Conservation (phyloP, 2,329 filamentous ascomycete genomes). For the Alternaria solani region DNA sequence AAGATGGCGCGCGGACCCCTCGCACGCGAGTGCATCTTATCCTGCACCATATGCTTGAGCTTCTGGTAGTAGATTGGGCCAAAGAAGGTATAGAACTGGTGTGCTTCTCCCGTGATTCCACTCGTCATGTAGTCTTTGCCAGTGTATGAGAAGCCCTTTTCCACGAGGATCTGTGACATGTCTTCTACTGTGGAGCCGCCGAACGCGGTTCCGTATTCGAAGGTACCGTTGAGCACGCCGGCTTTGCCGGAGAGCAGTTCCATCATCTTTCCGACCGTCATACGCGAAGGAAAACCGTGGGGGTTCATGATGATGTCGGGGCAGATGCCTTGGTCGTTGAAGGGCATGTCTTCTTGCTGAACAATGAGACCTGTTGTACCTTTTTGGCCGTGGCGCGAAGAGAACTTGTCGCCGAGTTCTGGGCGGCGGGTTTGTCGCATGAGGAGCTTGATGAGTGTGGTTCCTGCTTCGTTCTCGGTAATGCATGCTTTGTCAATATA, state of each 20-base stretch:
- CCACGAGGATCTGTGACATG: constrained; percentile 84
- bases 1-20: constrained; percentile 90
- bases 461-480: constrained; percentile 84
- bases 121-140: constrained; percentile 97
- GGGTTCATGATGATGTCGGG: constrained; percentile 99
- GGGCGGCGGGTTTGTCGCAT: constrained; percentile 95
- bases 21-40: constrained; percentile 98
- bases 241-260: constrained; percentile 96
- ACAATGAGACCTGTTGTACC: constrained; percentile 97
- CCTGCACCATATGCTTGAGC: constrained; percentile 99
- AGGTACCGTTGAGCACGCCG: constrained; percentile 81
- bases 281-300: constrained; percentile 98
- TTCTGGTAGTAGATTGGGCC: constrained; percentile 99
- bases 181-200: constrained; percentile 85
- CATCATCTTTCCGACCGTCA: constrained; percentile 98
- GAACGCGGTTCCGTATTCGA: constrained; percentile 90
- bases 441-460: constrained; percentile 88
- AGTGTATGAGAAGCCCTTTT: constrained; percentile 92
- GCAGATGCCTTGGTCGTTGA: constrained; percentile 87
- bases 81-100: constrained; percentile 97
- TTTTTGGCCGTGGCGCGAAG: constrained; percentile 97
- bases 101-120: constrained; percentile 90
- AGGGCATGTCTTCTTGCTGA: constrained; percentile 96
- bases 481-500: constrained; percentile 98
- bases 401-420: constrained; percentile 98